Evolutionary conservation across 352 stramenopile species (phyloP), one percentile per base, ranked within the genome.

Genomic region (Phytophthora tubulina): DNA sequence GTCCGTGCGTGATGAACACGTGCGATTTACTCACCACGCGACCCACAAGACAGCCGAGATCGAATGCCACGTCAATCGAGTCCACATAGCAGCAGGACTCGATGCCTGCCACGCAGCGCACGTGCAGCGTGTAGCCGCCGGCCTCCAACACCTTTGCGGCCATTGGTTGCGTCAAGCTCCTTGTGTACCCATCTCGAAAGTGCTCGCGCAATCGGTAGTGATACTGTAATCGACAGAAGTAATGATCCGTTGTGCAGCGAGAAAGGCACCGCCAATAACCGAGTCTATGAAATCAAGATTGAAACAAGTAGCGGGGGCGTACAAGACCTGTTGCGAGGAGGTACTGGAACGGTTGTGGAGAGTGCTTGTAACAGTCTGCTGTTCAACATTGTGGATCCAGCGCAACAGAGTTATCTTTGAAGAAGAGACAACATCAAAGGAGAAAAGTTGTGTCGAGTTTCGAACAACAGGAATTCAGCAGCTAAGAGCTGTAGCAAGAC

Each of bases 1-100:
- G 90, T 49, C 90, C 90, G 54, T 97, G 90, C 27, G 90, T 94
- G 71, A 97, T 91, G 75, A 97, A 96, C 17, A 97, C 81, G 59
- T 95, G 75, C 15, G 80, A 78, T 70, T 94, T 94, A 67, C 50
- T 84, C 27, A 73, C 76, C 31, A 82, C 77, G 13, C 76, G 76
- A 10, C 70, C 73, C 31, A 84, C 72, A 51, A 84, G 77, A 56
- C 80, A 84, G 48, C 89, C 89, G 41, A 94, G 82, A 58, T 96
- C 89, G 48, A 96, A 96, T 5, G 81, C 85, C 6, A 95, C 66
- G 55, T 96, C 84, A 11, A 94, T 70, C 0, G 72, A 73, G n/a
- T 95, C 85, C 3, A 95, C 67, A 44, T 92, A 95, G 67, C 84
- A 93, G 60, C 78, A 89, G 4, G 89, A 96, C 65, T 93, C 81